A percentile compares a stretch with the other conserved stretches of the same genome.
Evolutionary conservation across 2,329 filamentous ascomycete genomes (phyloP).

Genomic region (Ophiostoma ulmi): DNA sequence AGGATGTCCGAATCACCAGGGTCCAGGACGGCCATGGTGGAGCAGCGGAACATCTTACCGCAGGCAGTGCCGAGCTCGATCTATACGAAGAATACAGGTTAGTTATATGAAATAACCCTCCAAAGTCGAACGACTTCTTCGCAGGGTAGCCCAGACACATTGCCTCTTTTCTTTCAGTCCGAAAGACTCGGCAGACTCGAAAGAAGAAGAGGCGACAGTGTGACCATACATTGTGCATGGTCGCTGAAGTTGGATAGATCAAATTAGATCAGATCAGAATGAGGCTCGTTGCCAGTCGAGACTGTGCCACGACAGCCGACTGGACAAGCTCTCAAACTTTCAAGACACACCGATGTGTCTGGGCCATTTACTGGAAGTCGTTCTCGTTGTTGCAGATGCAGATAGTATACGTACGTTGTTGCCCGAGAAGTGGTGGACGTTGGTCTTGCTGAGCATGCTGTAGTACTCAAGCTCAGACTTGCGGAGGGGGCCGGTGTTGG

Average conservation of each 20-base stretch:
- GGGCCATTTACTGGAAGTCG: slow-evolving; percentile 24
- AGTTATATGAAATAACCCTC: slow-evolving; percentile 65
- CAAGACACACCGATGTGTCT: slow-evolving; percentile 17
- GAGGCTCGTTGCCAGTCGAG: not conserved
- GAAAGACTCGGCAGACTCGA: slow-evolving; percentile 29
- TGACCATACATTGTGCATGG: not conserved
- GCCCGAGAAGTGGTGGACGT: slow-evolving; percentile 95
- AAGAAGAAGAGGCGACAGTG: not conserved
- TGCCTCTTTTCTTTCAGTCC: not conserved
- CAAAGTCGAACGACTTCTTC: slow-evolving; percentile 90
- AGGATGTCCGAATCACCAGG: slow-evolving; percentile 98
- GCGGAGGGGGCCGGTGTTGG: slow-evolving; percentile 95
- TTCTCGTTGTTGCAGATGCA: not conserved
- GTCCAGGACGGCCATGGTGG: slow-evolving; percentile 94
- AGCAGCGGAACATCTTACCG: slow-evolving; percentile 97
- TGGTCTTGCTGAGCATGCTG: slow-evolving; percentile 86
- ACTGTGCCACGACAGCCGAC: not conserved
- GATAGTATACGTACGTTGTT: slow-evolving; percentile 80
- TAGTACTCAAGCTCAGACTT: slow-evolving; percentile 98
- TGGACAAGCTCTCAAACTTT: not conserved
- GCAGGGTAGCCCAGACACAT: slow-evolving; percentile 60
- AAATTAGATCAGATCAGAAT: not conserved
- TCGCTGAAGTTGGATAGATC: not conserved
- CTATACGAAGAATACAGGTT: slow-evolving; percentile 54
- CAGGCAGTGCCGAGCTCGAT: slow-evolving; percentile 97